phyloP scores from a whole-genome alignment of 495 filamentous ascomycete species.

The Rhypophila decipiens region DNA sequence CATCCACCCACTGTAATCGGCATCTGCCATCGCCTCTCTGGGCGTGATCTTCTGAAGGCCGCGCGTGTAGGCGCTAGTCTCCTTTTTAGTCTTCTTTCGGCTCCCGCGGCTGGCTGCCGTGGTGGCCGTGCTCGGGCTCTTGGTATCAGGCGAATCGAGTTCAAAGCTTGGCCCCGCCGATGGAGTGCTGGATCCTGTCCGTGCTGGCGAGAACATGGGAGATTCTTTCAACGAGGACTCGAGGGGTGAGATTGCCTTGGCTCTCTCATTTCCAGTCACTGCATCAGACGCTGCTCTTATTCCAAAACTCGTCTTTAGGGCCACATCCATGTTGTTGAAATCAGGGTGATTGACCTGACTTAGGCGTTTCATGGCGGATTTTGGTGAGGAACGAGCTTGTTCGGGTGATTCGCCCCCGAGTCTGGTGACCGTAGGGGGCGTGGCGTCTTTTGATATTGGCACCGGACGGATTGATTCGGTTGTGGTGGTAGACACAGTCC shows the following conservation, averaged over 20 bases:
- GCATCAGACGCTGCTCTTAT: conserved; percentile 79
- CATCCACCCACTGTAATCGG: conserved; percentile 99
- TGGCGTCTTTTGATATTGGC: conserved; percentile 41
- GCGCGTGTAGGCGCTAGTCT: conserved; percentile 86
- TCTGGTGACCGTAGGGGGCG: conserved; percentile 58
- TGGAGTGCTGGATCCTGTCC: conserved; percentile 81
- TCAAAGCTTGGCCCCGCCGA: conserved; percentile 77
- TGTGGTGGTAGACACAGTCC: conserved; percentile 45
- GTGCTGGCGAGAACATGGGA: conserved; percentile 58
- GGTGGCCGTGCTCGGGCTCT: conserved; percentile 47
- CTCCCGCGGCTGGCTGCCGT: conserved; percentile 33
- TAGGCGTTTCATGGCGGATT: conserved; percentile 44
- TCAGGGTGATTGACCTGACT: conserved; percentile 45
- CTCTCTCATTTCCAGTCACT: conserved; percentile 55
- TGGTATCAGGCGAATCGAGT: conserved; percentile 62
- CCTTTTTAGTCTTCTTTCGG: conserved; percentile 71
- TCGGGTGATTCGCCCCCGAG: conserved; percentile 57
- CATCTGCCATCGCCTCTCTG: conserved; percentile 73
- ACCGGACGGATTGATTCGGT: conserved; percentile 41
- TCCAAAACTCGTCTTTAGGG: conserved; percentile 36
- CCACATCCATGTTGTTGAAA: conserved; percentile 43
- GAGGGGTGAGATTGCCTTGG: conserved; percentile 45
- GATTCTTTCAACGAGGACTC: conserved; percentile 60
- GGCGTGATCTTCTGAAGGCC: conserved; percentile 80
- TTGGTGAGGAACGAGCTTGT: conserved; percentile 36